Evolutionary conservation across 768 basidiomycete species (phyloP).

Genomic region (Rhodotorula diobovata): DNA sequence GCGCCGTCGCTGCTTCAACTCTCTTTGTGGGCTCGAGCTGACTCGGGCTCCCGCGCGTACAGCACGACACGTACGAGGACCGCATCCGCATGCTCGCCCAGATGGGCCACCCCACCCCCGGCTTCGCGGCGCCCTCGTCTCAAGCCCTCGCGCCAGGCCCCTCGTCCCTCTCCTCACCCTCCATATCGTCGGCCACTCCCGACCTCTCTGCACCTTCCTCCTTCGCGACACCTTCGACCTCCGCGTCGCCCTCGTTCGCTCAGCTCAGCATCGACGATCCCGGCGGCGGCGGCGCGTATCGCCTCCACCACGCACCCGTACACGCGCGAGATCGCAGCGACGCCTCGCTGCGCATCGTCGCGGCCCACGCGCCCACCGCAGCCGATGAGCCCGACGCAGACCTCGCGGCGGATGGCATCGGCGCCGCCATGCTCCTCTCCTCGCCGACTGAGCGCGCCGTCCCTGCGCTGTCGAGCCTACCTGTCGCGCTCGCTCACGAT

Average conservation of each 20-base stretch:
- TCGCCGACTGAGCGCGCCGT: background rate
- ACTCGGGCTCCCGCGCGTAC: background rate
- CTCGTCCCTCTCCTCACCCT: no score
- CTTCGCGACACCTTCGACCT: no score
- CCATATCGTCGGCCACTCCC: no score
- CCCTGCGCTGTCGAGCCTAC: background rate
- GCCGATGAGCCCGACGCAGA: background rate
- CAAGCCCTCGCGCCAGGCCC: background rate
- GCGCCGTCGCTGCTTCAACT: conserved; percentile 45
- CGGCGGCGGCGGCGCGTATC: no score
- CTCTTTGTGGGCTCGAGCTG: background rate
- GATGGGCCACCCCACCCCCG: conserved; percentile 49
- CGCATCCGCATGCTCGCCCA: conserved; percentile 87
- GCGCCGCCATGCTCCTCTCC: background rate
- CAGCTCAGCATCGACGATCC: background rate
- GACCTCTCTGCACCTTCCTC: background rate
- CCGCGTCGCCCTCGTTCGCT: background rate
- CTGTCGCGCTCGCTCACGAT: background rate
- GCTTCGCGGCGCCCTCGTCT: background rate
- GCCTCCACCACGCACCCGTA: no score
- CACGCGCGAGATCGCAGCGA: background rate
- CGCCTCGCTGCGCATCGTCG: background rate
- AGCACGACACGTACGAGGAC: conserved; percentile 95
- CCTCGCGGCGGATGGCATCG: background rate
- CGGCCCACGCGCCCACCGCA: background rate